Base-by-base conservation (phyloP, 208 protist species). In the Herpetomonas samuelpessoai region DNA sequence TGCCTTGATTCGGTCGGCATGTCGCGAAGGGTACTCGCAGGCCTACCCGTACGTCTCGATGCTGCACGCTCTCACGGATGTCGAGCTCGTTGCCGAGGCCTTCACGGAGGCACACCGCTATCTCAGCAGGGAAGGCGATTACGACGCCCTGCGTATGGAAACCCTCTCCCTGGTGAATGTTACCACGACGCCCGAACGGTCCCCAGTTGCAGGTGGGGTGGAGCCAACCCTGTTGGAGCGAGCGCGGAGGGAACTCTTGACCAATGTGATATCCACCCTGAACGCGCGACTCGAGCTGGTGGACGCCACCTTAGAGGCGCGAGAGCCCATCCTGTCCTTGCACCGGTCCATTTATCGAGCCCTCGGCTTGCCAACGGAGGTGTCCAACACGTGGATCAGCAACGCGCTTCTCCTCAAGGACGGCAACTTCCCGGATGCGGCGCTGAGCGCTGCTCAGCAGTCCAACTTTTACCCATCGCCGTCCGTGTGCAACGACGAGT, bases 321-420 rank as follows among this genome's bases (percentile, higher is more conserved):
- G 79, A 14, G 91, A 97, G 61, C 79, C 88, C 38, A 59, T 97
- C 7, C 67, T 97, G 31, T 81, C 85, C 7, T 50, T 95, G 22
- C 91, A 95, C 48, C 83, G 91, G 27, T 66, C 79, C 29, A 65
- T 97, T 44, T 95, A 87, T 70, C 53, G 72, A 21, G 71, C 84
- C 9, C 66, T 95, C 16, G 60, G 62, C 7, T 68, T 90, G 54
- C 49, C 69, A 3, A 61, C 76, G n/a, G 71, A 81, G 46, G 77
- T 90, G 35, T 72, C 83, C 9, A 60, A 80, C 35, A 86, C 76
- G 48, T 97, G 90, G 88, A 66, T 97, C 48, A 44, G 78, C 46
- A 71, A 96, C 62, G 87, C 88, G 21, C 79, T 92, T 46, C 62
- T 97, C 9, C 69, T 96, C 45, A 71, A 89, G 26, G 81, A 92